phyloP scores from a whole-genome alignment of 2,329 filamentous ascomycete species.

The Fusarium nematophilum region DNA sequence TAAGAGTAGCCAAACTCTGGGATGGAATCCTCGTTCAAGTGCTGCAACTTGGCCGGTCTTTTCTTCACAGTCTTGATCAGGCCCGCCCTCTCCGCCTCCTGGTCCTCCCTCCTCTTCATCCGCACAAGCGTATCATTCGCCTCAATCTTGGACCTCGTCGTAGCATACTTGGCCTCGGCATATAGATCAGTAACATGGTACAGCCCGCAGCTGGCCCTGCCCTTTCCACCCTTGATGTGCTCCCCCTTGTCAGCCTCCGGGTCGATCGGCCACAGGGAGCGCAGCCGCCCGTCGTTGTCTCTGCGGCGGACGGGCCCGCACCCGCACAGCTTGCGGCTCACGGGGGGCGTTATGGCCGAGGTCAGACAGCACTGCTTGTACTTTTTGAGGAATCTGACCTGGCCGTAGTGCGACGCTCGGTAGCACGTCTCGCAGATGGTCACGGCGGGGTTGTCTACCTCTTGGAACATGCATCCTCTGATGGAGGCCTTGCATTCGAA shows the following conservation, averaged over 20 bases:
- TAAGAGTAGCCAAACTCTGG: conserved; percentile 37
- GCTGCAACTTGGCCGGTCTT: conserved; percentile 6
- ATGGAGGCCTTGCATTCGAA: conserved; percentile 28
- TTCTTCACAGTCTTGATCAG: background rate
- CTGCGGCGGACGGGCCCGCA: conserved; percentile 34
- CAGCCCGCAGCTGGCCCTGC: conserved; percentile 10
- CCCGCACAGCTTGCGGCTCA: conserved; percentile 42
- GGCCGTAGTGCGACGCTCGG: conserved; percentile 42
- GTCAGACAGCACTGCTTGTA: conserved; percentile 50
- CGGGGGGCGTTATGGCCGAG: conserved; percentile 38
- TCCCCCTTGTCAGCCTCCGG: background rate
- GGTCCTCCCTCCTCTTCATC: conserved; percentile 1
- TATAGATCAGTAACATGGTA: conserved; percentile 27
- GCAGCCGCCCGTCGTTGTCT: conserved; percentile 26
- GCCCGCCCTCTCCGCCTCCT: background rate
- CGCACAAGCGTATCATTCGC: conserved; percentile 18
- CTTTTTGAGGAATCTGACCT: conserved; percentile 43
- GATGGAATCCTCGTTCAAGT: conserved; percentile 13
- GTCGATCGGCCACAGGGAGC: conserved; percentile 35
- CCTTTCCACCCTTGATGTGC: conserved; percentile 24
- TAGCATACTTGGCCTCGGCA: conserved; percentile 41
- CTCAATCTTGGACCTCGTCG: conserved; percentile 17
- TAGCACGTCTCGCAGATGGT: conserved; percentile 52
- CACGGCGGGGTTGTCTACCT: conserved; percentile 4
- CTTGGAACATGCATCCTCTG: conserved; percentile 43